Conservation (phyloP, 2,329 filamentous ascomycete genomes). For the Lachnellula cervina region DNA sequence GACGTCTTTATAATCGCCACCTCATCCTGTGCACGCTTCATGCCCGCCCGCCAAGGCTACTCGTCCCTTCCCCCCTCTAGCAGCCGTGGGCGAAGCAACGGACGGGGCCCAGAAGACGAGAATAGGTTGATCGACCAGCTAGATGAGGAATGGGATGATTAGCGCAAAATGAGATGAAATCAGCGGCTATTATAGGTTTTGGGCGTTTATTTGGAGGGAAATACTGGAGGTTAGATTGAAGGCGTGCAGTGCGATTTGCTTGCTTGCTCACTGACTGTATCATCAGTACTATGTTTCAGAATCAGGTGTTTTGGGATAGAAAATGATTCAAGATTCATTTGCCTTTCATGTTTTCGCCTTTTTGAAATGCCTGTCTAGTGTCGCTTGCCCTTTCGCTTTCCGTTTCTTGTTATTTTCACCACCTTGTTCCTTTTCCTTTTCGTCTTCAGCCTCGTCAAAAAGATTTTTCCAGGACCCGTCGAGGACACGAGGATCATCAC, state of each 20-base stretch:
- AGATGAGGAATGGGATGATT: constrained; percentile 96
- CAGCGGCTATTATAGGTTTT: neutral
- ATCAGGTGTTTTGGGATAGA: neutral
- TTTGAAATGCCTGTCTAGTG: constrained; percentile 22
- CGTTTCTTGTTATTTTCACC: constrained; percentile 5
- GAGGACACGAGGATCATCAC: constrained; percentile 55
- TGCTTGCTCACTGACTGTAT: neutral
- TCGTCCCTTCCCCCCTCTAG: constrained; percentile 53
- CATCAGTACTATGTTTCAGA: neutral
- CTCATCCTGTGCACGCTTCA: constrained; percentile 62
- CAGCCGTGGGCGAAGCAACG: constrained; percentile 29
- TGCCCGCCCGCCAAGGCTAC: constrained; percentile 64
- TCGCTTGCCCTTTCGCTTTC: constrained; percentile 21
- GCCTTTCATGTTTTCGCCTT: constrained; percentile 11
- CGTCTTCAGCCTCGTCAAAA: constrained; percentile 36
- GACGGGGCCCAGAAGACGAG: constrained; percentile 63
- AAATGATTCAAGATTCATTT: neutral
- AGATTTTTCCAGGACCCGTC: constrained; percentile 53
- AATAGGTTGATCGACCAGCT: constrained; percentile 92
- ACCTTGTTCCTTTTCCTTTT: constrained; percentile 12
- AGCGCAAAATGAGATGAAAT: constrained; percentile 10
- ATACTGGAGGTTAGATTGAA: neutral
- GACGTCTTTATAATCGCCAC: constrained; percentile 64
- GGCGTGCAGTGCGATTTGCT: no score
- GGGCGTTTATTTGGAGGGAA: neutral